Base-by-base conservation (phyloP, 331 rosid species). In the Saraca asoca region DNA sequence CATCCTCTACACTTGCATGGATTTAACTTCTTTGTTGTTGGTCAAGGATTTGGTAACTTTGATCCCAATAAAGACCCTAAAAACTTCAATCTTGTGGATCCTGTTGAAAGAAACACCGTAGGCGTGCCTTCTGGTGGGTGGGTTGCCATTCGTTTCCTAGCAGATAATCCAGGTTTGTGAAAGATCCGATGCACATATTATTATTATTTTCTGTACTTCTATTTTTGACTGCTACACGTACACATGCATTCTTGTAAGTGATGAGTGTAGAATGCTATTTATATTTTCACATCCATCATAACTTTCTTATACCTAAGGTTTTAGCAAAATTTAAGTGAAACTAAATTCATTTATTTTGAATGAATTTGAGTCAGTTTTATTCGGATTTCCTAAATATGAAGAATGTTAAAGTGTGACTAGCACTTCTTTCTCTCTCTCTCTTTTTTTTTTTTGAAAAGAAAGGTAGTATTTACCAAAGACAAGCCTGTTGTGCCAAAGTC, bases 121-220 rank as follows among this genome's bases (percentile, higher is more conserved):
- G 77, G 61, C 5, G 80, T 83, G 0, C 88, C 83, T 10, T 70
- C 88, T 4, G 88, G 88, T 12, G 88, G 81, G 9, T 83, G 88
- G 88, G 77, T 80, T 7, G 79, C 83, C 3, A 52, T 80, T 29
- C 72, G 83, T 9, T 80, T 83, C 53, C 60, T 74, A 1, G 83
- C 85, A 15, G 72, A 80, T 38, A 83, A 83, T 46, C 88, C 85
- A 37, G 83, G 85, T 74, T 16, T 14, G 68, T 33, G 9, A 33
- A 33, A 19, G 6, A 24, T 24, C n/a, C n/a, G n/a, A n/a, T n/a
- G n/a, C n/a, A n/a, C n/a, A n/a, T 24, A 24, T 24, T 24, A 24
- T 24, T 3, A 24, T 24, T 24, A 24, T 24, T 24, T 24, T 24
- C 1, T 24, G 31, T 24, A 24, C 31, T 13, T 54, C 16, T 16